These are phyloP conservation scores for Strobilomyces echinocephalus DNA, from an alignment of 768 basidiomycete species.

Conservation along the genomic window DNA sequence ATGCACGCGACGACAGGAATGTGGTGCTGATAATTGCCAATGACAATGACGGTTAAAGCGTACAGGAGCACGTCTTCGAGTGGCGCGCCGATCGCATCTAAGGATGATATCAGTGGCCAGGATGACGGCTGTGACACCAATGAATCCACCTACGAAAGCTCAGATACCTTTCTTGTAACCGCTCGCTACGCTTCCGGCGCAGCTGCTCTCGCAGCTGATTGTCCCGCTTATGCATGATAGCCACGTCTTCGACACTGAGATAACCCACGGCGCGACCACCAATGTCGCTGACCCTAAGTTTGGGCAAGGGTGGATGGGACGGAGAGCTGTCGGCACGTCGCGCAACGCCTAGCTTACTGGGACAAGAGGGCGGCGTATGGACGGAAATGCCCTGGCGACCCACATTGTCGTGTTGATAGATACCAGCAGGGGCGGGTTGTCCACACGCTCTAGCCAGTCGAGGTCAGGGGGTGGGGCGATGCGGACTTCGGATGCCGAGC, in stretches of 20 bases:
- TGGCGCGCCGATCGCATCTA: conserved; percentile 36
- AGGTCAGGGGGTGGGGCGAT: conserved; percentile 23
- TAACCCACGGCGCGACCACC: conserved; percentile 26
- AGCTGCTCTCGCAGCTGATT: conserved; percentile 23
- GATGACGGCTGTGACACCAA: neutral
- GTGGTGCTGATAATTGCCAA: conserved; percentile 36
- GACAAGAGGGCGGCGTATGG: neutral
- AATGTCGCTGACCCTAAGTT: conserved; percentile 12
- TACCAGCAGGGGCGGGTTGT: conserved; percentile 5
- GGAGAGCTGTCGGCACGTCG: neutral
- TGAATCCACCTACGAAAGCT: conserved; percentile 23
- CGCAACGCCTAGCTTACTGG: neutral
- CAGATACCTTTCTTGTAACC: conserved; percentile 19
- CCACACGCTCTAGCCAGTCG: conserved; percentile 30
- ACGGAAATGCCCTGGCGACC: neutral
- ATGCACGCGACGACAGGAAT: conserved; percentile 38
- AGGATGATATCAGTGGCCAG: neutral
- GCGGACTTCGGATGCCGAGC: conserved; percentile 23
- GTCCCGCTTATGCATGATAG: conserved; percentile 14
- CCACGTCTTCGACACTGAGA: conserved; percentile 22
- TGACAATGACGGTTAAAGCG: conserved; percentile 29
- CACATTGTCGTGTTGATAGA: conserved; percentile 10
- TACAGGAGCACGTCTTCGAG: conserved; percentile 32
- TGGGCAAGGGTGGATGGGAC: conserved; percentile 14
- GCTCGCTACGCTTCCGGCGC: conserved; percentile 14